Conservation (phyloP, 169 alveolate genomes). For the Perkinsus olseni region DNA sequence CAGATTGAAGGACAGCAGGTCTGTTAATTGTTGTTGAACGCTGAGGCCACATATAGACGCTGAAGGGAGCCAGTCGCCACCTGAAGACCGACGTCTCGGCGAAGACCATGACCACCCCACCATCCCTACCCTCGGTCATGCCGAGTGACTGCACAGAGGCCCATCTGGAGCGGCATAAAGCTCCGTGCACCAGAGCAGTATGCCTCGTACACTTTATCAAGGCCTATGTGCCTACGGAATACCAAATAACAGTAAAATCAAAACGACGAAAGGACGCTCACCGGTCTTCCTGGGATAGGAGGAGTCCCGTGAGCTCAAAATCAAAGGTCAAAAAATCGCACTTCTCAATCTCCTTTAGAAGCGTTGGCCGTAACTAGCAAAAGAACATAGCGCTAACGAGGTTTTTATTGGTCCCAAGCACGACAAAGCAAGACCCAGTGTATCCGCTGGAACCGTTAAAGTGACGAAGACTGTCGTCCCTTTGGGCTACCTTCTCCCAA, state of each 20-base stretch:
- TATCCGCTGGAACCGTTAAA: too few species aligned
- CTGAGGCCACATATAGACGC: neutral
- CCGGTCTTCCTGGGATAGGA: neutral
- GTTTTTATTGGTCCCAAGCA: too few species aligned
- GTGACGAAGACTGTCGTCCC: too few species aligned
- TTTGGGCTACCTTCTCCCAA: neutral
- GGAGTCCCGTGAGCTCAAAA: neutral
- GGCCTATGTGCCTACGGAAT: constrained; percentile 54
- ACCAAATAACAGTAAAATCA: constrained; percentile 42
- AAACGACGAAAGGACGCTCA: neutral
- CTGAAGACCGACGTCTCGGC: neutral
- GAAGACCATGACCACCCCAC: neutral
- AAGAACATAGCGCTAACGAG: neutral
- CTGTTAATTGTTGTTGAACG: neutral
- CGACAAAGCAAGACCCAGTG: too few species aligned
- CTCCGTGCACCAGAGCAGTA: constrained; percentile 59
- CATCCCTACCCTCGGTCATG: neutral
- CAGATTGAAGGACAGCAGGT: neutral
- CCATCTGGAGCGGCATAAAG: constrained; percentile 63
- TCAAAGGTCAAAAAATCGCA: neutral
- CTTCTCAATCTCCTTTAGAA: neutral
- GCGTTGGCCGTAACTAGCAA: neutral
- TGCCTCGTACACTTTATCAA: constrained; percentile 60
- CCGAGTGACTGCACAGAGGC: constrained; percentile 21
- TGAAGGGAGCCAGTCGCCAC: neutral